These are phyloP conservation scores for Leptographium radiaticola DNA, from an alignment of 2,329 filamentous ascomycete species.

Conservation along the genomic window DNA sequence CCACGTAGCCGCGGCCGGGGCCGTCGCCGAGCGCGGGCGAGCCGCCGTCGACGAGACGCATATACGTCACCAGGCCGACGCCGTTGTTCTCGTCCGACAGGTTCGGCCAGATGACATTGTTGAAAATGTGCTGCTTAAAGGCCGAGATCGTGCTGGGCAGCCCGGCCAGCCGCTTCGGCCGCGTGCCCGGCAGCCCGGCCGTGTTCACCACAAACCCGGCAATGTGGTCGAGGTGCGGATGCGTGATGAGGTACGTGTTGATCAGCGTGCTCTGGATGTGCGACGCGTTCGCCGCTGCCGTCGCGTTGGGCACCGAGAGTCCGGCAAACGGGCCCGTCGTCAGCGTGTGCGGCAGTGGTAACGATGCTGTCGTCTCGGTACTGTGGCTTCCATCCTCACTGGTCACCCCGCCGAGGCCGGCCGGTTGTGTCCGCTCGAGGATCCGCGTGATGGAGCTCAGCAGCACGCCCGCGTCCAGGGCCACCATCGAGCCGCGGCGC, in stretches of 20 bases:
- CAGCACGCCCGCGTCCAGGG: conserved; percentile 89
- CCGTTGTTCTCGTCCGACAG: conserved; percentile 92
- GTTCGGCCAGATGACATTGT: conserved; percentile 96
- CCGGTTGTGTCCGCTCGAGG: conserved; percentile 42
- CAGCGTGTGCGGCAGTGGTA: conserved; percentile 39
- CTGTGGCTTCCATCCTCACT: neutral
- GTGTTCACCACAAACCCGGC: conserved; percentile 89
- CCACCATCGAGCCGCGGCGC: conserved; percentile 69
- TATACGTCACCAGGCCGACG: conserved; percentile 81
- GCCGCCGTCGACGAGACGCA: conserved; percentile 77
- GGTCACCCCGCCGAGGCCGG: conserved; percentile 18
- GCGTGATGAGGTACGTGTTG: conserved; percentile 83
- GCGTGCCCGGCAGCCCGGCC: conserved; percentile 65
- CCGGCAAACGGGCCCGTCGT: conserved; percentile 67
- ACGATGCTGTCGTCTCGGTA: conserved; percentile 2
- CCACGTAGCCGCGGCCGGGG: conserved; percentile 69
- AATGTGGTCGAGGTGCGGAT: conserved; percentile 94
- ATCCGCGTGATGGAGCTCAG: conserved; percentile 74
- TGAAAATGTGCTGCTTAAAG: conserved; percentile 91
- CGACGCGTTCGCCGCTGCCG: conserved; percentile 63
- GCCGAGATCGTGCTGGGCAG: conserved; percentile 82
- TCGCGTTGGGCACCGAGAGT: conserved; percentile 53
- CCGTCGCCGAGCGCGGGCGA: conserved; percentile 74
- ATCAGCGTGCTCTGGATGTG: conserved; percentile 69
- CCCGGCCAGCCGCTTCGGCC: conserved; percentile 76